These are phyloP conservation scores for Solanum medicagineum DNA, from an alignment of 257 asterid species.

Conservation along the genomic window DNA sequence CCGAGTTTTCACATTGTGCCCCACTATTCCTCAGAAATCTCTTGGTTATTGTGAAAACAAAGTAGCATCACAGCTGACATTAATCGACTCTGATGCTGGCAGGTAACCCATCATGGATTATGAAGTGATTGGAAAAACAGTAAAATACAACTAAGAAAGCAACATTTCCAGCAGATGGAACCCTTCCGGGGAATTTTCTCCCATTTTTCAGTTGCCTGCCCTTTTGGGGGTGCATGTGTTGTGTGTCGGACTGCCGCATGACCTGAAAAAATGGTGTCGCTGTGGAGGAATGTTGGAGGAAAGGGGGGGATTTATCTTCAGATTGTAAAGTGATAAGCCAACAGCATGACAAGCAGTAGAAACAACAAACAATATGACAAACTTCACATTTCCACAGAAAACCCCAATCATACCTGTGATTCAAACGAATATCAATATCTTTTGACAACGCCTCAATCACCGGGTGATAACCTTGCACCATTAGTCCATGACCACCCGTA, in stretches of 20 bases:
- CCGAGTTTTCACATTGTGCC: background rate
- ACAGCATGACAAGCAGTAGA: background rate
- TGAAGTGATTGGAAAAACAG: background rate
- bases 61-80: background rate
- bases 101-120: background rate
- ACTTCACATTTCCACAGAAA: background rate
- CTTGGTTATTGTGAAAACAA: background rate
- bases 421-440: constrained; percentile 77
- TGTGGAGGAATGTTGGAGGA: background rate
- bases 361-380: background rate
- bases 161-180: background rate
- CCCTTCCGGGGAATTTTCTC: background rate
- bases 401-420: constrained; percentile 52
- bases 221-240: background rate
- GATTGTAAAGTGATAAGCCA: background rate
- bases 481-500: constrained; percentile 96
- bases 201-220: background rate
- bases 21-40: background rate
- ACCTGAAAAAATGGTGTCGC: background rate
- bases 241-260: background rate
- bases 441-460: constrained; percentile 60
- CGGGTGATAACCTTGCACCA: constrained; percentile 95
- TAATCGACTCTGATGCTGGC: background rate
- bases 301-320: background rate
- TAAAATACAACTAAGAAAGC: background rate